Evolutionary conservation across 2,329 filamentous ascomycete species (phyloP).

Genomic region (Helminthosporium solani): DNA sequence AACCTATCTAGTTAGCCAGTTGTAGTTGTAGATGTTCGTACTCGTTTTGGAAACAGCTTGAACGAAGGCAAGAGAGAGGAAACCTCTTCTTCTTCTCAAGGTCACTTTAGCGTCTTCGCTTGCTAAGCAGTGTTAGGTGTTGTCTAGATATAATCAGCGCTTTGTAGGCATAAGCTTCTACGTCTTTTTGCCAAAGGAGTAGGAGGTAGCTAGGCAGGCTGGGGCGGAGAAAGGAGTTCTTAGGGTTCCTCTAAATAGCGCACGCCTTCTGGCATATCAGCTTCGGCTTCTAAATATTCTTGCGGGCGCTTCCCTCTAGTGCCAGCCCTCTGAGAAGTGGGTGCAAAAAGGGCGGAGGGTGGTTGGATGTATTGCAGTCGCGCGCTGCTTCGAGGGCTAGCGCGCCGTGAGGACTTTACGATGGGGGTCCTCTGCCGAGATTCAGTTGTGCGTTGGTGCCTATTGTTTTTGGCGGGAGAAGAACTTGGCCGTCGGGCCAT

Average conservation of each 20-base stretch:
- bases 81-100: constrained; percentile 12
- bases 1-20: constrained; percentile 4
- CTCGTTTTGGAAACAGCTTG: constrained; percentile 8
- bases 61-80: constrained; percentile 6
- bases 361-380: not conserved
- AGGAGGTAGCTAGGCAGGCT: no score
- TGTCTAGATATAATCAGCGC: no score
- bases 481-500: no score
- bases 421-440: not conserved
- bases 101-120: constrained; percentile 11
- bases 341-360: not conserved
- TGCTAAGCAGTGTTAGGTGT: no score
- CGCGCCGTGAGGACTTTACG: not conserved
- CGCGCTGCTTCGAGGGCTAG: not conserved
- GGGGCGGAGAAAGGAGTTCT: no score
- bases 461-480: constrained; percentile 1
- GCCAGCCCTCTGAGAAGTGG: no score
- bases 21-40: constrained; percentile 11
- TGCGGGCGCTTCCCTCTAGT: no score
- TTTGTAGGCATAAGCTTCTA: no score
- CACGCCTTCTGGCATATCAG: no score
- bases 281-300: no score
- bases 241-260: no score
- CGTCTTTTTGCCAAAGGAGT: no score
- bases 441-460: not conserved